Conservation (phyloP, 306 rosid species). For the Gillenia trifoliata region DNA sequence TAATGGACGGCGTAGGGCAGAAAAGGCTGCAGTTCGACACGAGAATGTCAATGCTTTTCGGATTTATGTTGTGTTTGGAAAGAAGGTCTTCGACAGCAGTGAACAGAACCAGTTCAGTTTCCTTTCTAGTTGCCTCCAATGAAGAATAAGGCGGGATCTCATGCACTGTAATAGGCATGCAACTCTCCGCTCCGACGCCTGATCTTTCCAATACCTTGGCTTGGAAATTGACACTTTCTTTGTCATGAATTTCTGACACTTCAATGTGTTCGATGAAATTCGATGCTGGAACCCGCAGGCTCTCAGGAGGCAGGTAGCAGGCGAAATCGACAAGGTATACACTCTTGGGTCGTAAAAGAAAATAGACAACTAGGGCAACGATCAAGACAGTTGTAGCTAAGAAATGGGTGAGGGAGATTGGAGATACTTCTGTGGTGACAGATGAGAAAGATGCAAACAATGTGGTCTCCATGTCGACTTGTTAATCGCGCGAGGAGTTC, state of each 20-base stretch:
- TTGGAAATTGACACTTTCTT: slow-evolving; percentile 35
- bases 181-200: slow-evolving; percentile 54
- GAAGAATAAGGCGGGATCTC: slow-evolving; percentile 37
- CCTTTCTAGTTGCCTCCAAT: slow-evolving; percentile 14
- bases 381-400: slow-evolving; percentile 27
- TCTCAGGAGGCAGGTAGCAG: slow-evolving; percentile 50
- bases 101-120: slow-evolving; percentile 54
- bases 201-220: slow-evolving; percentile 48
- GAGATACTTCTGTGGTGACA: slow-evolving; percentile 2
- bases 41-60: slow-evolving; percentile 63
- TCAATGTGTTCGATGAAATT: slow-evolving; percentile 39
- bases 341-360: slow-evolving; percentile 22
- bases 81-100: slow-evolving; percentile 43
- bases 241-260: not conserved
- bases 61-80: slow-evolving; percentile 43
- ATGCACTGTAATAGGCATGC: slow-evolving; percentile 52
- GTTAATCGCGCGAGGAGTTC: slow-evolving; percentile 1
- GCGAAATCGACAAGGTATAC: slow-evolving; percentile 59
- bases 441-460: not conserved
- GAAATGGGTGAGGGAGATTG: slow-evolving; percentile 25
- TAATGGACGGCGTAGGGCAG: slow-evolving; percentile 67
- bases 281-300: slow-evolving; percentile 32
- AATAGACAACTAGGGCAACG: slow-evolving; percentile 20
- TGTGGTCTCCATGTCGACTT: slow-evolving; percentile 31
- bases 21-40: slow-evolving; percentile 69